Conservation (phyloP, 73 alveolate species). For the Urostyla sp. region DNA sequence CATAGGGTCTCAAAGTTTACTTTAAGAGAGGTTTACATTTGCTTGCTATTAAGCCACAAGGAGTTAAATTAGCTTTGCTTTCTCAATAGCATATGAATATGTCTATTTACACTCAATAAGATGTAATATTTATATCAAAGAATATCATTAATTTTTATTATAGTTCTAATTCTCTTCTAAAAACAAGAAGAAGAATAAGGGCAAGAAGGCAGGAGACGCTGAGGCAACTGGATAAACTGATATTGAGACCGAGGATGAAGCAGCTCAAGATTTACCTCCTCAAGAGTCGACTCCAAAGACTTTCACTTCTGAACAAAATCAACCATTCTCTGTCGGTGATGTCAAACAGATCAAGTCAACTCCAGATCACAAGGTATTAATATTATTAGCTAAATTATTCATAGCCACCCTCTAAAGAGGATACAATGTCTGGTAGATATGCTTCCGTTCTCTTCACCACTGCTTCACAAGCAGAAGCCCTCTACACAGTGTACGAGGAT, state of each 20-base stretch:
- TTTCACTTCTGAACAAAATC: neutral
- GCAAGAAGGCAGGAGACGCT: conserved; percentile 10
- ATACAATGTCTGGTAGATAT: conserved; percentile 77
- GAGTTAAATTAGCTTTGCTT: neutral
- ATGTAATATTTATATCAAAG: neutral
- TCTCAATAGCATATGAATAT: neutral
- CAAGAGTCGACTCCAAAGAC: neutral
- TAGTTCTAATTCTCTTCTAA: conserved; percentile 16
- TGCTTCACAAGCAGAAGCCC: conserved; percentile 69
- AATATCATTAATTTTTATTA: neutral
- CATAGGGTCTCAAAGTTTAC: conserved; percentile 7
- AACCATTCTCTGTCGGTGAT: conserved; percentile 21
- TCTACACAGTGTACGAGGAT: conserved; percentile 73
- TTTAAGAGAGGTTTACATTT: conserved; percentile 3
- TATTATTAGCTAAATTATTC: neutral
- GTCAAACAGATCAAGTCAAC: conserved; percentile 10
- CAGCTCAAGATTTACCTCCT: neutral
- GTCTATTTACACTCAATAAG: neutral
- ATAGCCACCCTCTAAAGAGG: conserved; percentile 76
- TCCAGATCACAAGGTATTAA: conserved; percentile 15
- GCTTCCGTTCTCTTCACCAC: conserved; percentile 82
- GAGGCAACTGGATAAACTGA: neutral
- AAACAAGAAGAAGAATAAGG: conserved; percentile 24
- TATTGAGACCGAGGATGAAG: conserved; percentile 24
- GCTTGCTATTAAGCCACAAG: conserved; percentile 2